Evolutionary conservation across 2,329 filamentous ascomycete species (phyloP), one percentile per base, ranked within the genome.

Genomic region (Beauveria medogensis): DNA sequence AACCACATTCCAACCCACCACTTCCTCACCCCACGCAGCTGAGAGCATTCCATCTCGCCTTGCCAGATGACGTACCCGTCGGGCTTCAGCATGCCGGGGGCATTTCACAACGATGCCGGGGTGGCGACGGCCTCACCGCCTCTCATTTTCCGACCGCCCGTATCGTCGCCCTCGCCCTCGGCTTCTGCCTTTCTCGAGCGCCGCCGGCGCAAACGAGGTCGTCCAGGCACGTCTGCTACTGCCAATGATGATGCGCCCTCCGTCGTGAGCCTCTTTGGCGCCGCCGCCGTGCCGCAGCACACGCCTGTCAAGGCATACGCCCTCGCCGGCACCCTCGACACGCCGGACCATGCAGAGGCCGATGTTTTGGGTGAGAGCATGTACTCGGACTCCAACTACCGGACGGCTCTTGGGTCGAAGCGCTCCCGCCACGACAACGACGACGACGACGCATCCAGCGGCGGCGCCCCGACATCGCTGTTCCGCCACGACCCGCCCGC

Each of bases 341-440:
- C 79, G 0, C 78, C 80, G 0, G 72, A 69, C n/a, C 70, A 70
- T 9, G 67, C 68, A 2, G 68, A 72, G 24, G 69, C 69, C 54
- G 72, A 71, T 16, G 66, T 70, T 26, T 71, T 84, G 60, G 80
- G 79, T 20, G 80, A 84, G 59, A 84, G 81, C 69, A 72, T 80
- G 62, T 83, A 82, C 67, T 84, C 82, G 16, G 82, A 85, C 63
- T 71, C 80, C 22, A 79, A 83, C 66, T 85, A 84, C 67, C 74
- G 82, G 51, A 77, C 77, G 54, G 78, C 75, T 0, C 73, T 85
- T 2, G 82, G 81, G 1, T 78, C 81, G 0, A 80, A 78, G 64
- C 71, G 74, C 43, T 63, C 69, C 1, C 71, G 72, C 44, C n/a
- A n/a, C n/a, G 8, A 50, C 40, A 69, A 74, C 7, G 75, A 77